Evolutionary conservation across 306 rosid genomes (phyloP).

Genomic region (Gynostemma pentaphyllum): DNA sequence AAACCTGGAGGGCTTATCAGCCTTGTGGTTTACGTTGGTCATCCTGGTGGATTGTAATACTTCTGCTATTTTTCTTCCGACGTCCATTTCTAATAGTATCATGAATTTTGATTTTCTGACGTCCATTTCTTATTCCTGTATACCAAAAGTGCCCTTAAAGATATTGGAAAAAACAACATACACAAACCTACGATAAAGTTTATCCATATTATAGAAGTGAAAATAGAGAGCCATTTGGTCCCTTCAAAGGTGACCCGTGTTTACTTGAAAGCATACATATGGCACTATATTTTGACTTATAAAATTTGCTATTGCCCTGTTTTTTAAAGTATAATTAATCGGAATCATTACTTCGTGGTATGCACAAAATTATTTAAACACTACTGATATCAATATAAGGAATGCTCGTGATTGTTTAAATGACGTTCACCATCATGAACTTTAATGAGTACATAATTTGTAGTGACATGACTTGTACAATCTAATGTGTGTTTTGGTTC

Average conservation of each 20-base stretch:
- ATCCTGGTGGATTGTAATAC: constrained; percentile 80
- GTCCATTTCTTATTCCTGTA: no score
- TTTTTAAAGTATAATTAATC: neutral
- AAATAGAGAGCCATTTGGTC: no score
- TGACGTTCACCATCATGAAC: neutral
- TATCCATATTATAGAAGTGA: no score
- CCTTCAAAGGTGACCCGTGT: no score
- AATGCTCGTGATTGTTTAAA: neutral
- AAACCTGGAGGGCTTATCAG: constrained; percentile 75
- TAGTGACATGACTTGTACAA: neutral
- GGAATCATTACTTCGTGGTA: neutral
- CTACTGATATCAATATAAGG: neutral
- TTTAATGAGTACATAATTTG: neutral
- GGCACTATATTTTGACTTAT: no score
- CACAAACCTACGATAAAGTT: no score
- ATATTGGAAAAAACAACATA: no score
- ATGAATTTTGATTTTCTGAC: no score
- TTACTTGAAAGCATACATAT: no score
- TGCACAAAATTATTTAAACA: neutral
- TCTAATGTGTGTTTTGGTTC: neutral
- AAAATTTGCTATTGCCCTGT: neutral
- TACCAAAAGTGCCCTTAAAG: no score
- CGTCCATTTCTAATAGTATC: no score
- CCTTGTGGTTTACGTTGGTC: constrained; percentile 75
- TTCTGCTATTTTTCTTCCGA: constrained; percentile 7